phyloP scores from a whole-genome alignment of 1,139 yeast genomes.

The Sugiyamaella paludigena region DNA sequence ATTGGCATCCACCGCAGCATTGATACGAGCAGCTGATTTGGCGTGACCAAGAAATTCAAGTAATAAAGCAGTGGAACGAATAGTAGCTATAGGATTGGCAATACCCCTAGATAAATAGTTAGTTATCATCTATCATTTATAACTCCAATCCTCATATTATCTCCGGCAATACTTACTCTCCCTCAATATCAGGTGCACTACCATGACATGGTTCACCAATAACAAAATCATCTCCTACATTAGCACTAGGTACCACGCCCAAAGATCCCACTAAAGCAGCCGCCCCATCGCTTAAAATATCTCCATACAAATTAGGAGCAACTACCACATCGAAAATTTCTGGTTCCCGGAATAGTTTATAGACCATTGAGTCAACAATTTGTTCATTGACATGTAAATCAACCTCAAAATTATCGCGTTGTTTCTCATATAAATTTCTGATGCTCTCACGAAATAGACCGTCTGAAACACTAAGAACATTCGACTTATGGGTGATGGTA shows the following conservation, averaged over 20 bases:
- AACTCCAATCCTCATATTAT: too few relatives aligned
- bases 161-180: slow-evolving; percentile 42
- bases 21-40: slow-evolving; percentile 86
- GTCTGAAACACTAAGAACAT: slow-evolving; percentile 87
- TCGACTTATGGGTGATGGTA: slow-evolving; percentile 95
- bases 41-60: slow-evolving; percentile 93
- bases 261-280: slow-evolving; percentile 98
- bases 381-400: slow-evolving; percentile 69
- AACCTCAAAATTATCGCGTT: slow-evolving; percentile 49
- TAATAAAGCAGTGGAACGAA: slow-evolving; percentile 96
- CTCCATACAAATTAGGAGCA: slow-evolving; percentile 98
- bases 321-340: slow-evolving; percentile 95
- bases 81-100: slow-evolving; percentile 96
- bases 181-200: slow-evolving; percentile 97
- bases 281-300: slow-evolving; percentile 95
- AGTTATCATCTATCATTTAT: not conserved
- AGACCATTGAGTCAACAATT: slow-evolving; percentile 98
- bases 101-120: slow-evolving; percentile 47
- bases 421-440: slow-evolving; percentile 68
- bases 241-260: slow-evolving; percentile 97
- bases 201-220: slow-evolving; percentile 99
- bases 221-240: slow-evolving; percentile 93
- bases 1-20: slow-evolving; percentile 93
- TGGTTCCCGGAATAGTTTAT: slow-evolving; percentile 97
- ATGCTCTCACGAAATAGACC: slow-evolving; percentile 95